phyloP scores from a whole-genome alignment of 2,329 filamentous ascomycete species.

The Colletotrichum destructivum region DNA sequence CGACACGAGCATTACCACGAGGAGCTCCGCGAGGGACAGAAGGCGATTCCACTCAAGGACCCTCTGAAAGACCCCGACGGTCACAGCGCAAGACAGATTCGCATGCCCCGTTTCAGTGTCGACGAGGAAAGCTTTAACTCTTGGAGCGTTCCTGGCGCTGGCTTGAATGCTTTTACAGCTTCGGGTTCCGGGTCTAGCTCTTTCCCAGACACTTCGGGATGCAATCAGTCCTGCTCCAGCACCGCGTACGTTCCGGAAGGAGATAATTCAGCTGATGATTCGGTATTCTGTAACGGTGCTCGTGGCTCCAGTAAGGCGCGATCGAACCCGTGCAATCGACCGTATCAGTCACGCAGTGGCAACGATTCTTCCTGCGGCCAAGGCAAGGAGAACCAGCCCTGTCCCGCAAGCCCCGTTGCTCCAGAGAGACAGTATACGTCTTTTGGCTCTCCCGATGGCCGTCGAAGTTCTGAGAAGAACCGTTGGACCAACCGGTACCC shows the following conservation, averaged over 20 bases:
- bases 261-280: not conserved
- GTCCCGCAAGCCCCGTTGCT: not conserved
- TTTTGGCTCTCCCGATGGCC: not conserved
- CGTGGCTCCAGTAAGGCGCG: not conserved
- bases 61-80: slow-evolving; percentile 36
- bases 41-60: slow-evolving; percentile 31
- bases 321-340: slow-evolving; percentile 11
- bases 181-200: not conserved
- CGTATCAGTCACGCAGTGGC: not conserved
- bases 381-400: slow-evolving; percentile 34
- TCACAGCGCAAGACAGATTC: slow-evolving; percentile 10
- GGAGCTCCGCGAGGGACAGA: slow-evolving; percentile 32
- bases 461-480: not conserved
- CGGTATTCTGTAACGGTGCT: not conserved
- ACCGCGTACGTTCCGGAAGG: not conserved
- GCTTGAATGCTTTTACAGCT: not conserved
- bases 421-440: not conserved
- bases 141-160: slow-evolving; percentile 18
- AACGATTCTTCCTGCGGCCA: not conserved
- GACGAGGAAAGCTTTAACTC: slow-evolving; percentile 40
- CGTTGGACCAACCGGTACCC: not conserved
- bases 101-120: not conserved
- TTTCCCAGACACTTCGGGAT: not conserved
- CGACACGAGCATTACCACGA: slow-evolving; percentile 34
- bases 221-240: slow-evolving; percentile 1